A percentile compares a stretch with the other conserved stretches of the same genome.
phyloP scores from a whole-genome alignment of 345 rosid species.

The Iberis pinnata region DNA sequence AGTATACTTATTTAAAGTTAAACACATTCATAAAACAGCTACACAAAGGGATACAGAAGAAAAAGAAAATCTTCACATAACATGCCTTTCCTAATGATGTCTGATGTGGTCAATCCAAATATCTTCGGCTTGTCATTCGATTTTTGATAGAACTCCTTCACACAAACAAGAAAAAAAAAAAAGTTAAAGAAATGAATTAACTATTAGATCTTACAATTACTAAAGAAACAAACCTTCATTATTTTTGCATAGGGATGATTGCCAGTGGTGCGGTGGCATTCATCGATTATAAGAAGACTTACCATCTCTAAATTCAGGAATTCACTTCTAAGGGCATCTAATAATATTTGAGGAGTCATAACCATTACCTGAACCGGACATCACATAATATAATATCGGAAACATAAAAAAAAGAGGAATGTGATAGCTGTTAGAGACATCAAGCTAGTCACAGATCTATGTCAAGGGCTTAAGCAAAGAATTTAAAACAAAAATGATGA shows the following conservation, averaged over 20 bases:
- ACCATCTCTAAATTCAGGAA: conserved; percentile 54
- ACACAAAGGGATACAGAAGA: no score
- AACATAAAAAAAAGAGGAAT: conserved; percentile 15
- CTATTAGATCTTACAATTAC: not conserved
- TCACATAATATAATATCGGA: not conserved
- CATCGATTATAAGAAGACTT: conserved; percentile 65
- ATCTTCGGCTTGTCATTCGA: conserved; percentile 59
- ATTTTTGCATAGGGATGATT: conserved; percentile 73
- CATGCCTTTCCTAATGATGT: conserved; percentile 59
- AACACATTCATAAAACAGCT: no score
- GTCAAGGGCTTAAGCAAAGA: not conserved
- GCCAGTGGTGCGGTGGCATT: conserved; percentile 77
- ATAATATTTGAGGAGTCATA: conserved; percentile 85
- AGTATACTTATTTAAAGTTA: no score
- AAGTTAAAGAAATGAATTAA: conserved; percentile 2
- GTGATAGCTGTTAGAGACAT: not conserved
- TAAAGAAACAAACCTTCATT: conserved; percentile 55
- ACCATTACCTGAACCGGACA: conserved; percentile 58
- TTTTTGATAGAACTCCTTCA: conserved; percentile 73
- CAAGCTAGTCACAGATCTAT: conserved; percentile 2
- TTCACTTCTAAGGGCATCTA: conserved; percentile 65
- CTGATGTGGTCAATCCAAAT: conserved; percentile 78
- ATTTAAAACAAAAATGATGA: not conserved
- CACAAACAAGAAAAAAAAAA: conserved; percentile 8
- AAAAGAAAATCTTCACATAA: not conserved